Evolutionary conservation across 1,284 basidiomycete genomes (phyloP), one percentile per base, ranked within the genome.

Genomic region (Microbotryum silenes-acaulis): DNA sequence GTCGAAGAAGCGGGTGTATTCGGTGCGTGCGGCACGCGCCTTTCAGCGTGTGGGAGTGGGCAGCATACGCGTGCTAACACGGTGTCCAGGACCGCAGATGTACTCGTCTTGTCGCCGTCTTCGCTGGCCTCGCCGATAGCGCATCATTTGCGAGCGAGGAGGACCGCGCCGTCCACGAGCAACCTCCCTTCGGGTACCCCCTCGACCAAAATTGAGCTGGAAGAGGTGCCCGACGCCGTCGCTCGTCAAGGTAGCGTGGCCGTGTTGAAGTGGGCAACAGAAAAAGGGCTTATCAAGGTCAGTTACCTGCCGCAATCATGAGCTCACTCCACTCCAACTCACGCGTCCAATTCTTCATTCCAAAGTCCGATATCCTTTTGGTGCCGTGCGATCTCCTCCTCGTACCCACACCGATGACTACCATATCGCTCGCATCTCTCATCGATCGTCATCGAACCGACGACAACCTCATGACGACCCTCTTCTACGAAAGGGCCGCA

Each of bases 331-430:
- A 3, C 37, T 12, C 37, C 5, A 27, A 44, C 45, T 54, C n/a
- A 46, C 27, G 51, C 12, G 21, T 48, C 37, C 2, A 3, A 8
- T 7, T 3, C 27, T 4, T 47, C 20, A 29, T 45, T 42, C 12
- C 42, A 27, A 61, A 80, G 78, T 74, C 84, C 71, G 92, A 96
- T 75, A 91, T 96, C 74, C 82, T 96, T 48, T 75, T 97, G n/a
- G 80, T 94, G 1, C 88, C 92, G 2, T 94, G 91, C 74, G 92
- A 97, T 75, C 87, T 96, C 59, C 81, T 91, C 21, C 85, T 91
- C 12, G 37, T 56, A n/a, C 50, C 61, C 18, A 8, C 45, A 55
- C n/a, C 59, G 53, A 27, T 25, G 25, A n/a, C 51, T 2, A 77
- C 82, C 0, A 80, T 94, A 29, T 79, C 87, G 7, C 81, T 97